These are phyloP conservation scores for Aspergillus arachidicola DNA, from an alignment of 2,329 filamentous ascomycete species.

Conservation along the genomic window DNA sequence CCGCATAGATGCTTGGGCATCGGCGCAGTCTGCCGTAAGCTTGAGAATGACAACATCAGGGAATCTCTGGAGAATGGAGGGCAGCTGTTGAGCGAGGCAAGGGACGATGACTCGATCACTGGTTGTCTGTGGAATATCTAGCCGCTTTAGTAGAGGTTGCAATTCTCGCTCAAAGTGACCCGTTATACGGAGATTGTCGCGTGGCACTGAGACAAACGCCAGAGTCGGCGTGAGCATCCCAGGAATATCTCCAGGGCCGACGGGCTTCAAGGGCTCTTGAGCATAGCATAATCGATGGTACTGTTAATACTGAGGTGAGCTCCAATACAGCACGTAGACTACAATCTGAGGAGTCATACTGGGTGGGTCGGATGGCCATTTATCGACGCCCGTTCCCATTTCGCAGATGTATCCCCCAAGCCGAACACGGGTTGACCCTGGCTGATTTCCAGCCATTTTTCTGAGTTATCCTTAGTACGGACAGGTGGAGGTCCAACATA, in stretches of 20 bases:
- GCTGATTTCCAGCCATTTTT: slow-evolving; percentile 17
- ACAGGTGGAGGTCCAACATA: background rate
- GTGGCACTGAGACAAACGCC: slow-evolving; percentile 22
- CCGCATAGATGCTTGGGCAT: slow-evolving; percentile 26
- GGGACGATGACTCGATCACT: slow-evolving; percentile 18
- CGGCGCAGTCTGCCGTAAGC: slow-evolving; percentile 13
- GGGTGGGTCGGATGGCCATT: slow-evolving; percentile 24
- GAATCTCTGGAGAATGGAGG: slow-evolving; percentile 19
- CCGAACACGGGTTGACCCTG: background rate
- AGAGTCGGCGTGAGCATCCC: slow-evolving; percentile 21
- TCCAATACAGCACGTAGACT: background rate
- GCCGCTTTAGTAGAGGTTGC: slow-evolving; percentile 18
- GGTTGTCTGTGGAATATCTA: slow-evolving; percentile 11
- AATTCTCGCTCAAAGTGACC: slow-evolving; percentile 23
- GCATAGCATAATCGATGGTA: slow-evolving; percentile 20
- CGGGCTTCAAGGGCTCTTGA: slow-evolving; percentile 11
- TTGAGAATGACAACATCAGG: slow-evolving; percentile 16
- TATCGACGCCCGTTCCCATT: slow-evolving; percentile 20
- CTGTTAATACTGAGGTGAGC: slow-evolving; percentile 5
- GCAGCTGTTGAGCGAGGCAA: slow-evolving; percentile 22
- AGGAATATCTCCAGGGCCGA: slow-evolving; percentile 16
- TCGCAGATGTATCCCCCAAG: slow-evolving; percentile 4
- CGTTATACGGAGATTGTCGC: slow-evolving; percentile 14
- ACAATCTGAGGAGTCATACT: slow-evolving; percentile 2
- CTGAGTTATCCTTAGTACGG: background rate